These are phyloP conservation scores for Thuja plicata DNA, from an alignment of 83 land plant genomes.

Conservation along the genomic window DNA sequence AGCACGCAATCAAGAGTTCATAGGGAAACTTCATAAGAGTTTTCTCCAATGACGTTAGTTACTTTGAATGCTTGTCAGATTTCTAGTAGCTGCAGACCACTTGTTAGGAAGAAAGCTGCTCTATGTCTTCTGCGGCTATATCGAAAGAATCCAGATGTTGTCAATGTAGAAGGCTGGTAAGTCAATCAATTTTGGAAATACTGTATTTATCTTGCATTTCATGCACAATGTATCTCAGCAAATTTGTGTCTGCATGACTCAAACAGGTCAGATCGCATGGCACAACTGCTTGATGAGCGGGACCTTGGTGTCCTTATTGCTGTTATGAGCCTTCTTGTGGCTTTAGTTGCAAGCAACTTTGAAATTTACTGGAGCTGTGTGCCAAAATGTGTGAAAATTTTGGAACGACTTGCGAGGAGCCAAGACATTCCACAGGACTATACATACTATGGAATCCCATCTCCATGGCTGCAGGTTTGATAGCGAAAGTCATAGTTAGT, in stretches of 20 bases:
- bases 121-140: conserved; percentile 90
- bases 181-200: background rate
- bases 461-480: conserved; percentile 99
- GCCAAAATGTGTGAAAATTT: conserved; percentile 91
- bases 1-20: background rate
- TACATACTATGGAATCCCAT: conserved; percentile 99
- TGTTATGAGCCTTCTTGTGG: conserved; percentile 98
- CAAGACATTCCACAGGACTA: conserved; percentile 98
- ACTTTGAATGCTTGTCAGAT: conserved; percentile 43
- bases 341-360: conserved; percentile 89
- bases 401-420: conserved; percentile 89
- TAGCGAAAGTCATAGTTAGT: background rate
- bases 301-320: conserved; percentile 97
- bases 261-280: conserved; percentile 96
- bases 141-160: conserved; percentile 99
- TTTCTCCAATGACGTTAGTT: background rate
- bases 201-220: conserved; percentile 5
- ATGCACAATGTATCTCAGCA: background rate
- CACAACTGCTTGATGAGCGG: conserved; percentile 95
- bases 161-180: conserved; percentile 99
- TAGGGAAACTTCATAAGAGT: background rate
- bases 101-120: conserved; percentile 98
- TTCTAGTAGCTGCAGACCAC: conserved; percentile 94
- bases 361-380: conserved; percentile 97
- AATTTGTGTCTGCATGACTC: background rate